phyloP scores from a whole-genome alignment of 345 rosid genomes.

The Euphorbia tirucalli region DNA sequence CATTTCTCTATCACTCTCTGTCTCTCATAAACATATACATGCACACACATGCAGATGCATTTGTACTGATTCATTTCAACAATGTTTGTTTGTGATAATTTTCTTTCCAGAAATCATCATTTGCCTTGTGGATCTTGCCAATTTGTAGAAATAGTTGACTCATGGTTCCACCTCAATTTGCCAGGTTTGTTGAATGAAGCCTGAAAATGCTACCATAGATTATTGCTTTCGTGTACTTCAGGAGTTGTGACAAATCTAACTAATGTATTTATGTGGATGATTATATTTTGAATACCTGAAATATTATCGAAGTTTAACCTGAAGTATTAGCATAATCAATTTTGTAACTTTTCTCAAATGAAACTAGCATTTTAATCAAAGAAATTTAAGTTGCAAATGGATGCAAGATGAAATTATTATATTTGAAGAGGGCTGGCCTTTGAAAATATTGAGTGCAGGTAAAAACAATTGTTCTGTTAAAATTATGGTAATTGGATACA shows the following conservation, averaged over 20 bases:
- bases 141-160: constrained; percentile 21
- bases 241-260: not conserved
- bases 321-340: not conserved
- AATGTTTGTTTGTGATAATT: constrained; percentile 8
- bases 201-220: not conserved
- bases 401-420: not conserved
- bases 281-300: not conserved
- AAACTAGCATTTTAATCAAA: not conserved
- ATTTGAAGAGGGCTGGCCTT: not conserved
- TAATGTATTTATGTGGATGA: not conserved
- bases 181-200: constrained; percentile 36
- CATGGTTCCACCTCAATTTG: constrained; percentile 2
- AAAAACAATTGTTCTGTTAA: not conserved
- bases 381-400: not conserved
- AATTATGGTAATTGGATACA: not conserved
- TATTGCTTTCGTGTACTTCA: constrained; percentile 1
- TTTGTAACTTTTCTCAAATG: not conserved
- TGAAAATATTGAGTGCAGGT: not conserved
- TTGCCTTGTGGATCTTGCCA: constrained; percentile 14
- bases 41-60: not conserved
- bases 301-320: no score
- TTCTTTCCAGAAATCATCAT: constrained; percentile 17
- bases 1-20: constrained; percentile 17
- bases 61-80: not conserved
- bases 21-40: not conserved